phyloP scores from a whole-genome alignment of 768 basidiomycete species.

The Boletellus ananas region DNA sequence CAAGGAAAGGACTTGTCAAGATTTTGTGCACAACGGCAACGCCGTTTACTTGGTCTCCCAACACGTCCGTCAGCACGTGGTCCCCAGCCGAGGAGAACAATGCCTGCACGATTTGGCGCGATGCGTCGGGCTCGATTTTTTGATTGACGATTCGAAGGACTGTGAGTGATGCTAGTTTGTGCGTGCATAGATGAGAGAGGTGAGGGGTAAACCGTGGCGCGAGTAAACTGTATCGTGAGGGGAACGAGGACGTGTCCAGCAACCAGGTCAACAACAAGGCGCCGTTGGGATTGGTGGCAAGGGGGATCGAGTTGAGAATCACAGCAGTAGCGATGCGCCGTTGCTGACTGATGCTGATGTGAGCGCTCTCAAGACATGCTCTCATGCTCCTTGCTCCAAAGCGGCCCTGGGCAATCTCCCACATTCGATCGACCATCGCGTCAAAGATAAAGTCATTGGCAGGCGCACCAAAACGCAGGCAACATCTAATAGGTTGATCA shows the following conservation, averaged over 20 bases:
- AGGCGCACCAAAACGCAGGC: constrained; percentile 86
- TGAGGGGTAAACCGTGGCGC: constrained; percentile 97
- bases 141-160: constrained; percentile 97
- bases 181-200: constrained; percentile 93
- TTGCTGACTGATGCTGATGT: constrained; percentile 84
- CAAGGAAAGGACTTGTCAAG: constrained; percentile 80
- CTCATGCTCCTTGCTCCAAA: constrained; percentile 98
- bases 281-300: constrained; percentile 97
- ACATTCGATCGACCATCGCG: constrained; percentile 95
- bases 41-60: constrained; percentile 95
- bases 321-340: constrained; percentile 93
- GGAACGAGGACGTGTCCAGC: constrained; percentile 90
- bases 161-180: constrained; percentile 93
- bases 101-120: constrained; percentile 80
- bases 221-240: constrained; percentile 90
- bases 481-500: constrained; percentile 53
- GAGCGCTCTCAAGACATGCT: constrained; percentile 89
- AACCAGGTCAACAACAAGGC: constrained; percentile 95
- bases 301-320: constrained; percentile 94
- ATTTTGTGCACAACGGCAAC: constrained; percentile 93
- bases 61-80: constrained; percentile 87
- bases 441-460: constrained; percentile 96
- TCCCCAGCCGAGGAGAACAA: constrained; percentile 88
- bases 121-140: constrained; percentile 87
- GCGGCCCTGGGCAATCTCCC: constrained; percentile 97